These are phyloP conservation scores for Myxozyma sirexii DNA, from an alignment of 805 yeast species.

Conservation along the genomic window DNA sequence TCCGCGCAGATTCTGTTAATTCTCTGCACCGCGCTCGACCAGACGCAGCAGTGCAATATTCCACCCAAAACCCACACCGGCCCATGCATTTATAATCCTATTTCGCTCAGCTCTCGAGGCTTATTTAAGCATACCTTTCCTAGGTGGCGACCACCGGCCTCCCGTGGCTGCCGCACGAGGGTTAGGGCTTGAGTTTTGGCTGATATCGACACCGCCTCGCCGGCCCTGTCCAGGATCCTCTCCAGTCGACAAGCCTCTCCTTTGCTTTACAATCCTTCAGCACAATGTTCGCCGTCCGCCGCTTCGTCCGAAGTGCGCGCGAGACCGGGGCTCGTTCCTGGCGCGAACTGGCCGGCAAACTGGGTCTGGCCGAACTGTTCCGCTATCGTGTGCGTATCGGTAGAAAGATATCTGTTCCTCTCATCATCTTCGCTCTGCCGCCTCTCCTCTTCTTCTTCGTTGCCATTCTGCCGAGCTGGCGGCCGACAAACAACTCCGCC, in stretches of 20 bases:
- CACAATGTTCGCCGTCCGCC: slow-evolving; percentile 15
- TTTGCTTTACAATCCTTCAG: not conserved
- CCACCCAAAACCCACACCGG: too few species aligned
- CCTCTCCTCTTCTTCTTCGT: slow-evolving; percentile 10
- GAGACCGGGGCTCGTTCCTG: not conserved
- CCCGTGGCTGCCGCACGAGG: not conserved
- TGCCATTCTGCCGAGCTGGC: slow-evolving; percentile 3
- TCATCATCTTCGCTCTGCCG: slow-evolving; percentile 15
- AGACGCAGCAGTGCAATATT: too few species aligned
- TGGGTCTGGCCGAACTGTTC: slow-evolving; percentile 9
- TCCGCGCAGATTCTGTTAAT: too few species aligned
- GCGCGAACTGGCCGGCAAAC: slow-evolving; percentile 2
- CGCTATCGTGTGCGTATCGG: slow-evolving; percentile 30
- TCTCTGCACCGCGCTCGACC: too few species aligned
- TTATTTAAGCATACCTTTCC: not conserved
- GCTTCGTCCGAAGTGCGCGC: slow-evolving; percentile 17
- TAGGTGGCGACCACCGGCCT: not conserved
- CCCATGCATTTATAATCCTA: too few species aligned
- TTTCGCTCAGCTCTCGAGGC: not conserved
- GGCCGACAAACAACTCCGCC: slow-evolving; percentile 4
- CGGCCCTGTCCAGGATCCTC: not conserved
- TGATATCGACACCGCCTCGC: slow-evolving; percentile 4
- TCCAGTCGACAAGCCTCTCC: not conserved
- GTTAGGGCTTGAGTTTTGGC: not conserved
- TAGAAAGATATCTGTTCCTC: slow-evolving; percentile 22